Percentiles rank a stretch among this genome's conserved stretches.
Evolutionary conservation across 176 grass and related monocot genomes (phyloP).

Genomic region (Neostapfia colusana): DNA sequence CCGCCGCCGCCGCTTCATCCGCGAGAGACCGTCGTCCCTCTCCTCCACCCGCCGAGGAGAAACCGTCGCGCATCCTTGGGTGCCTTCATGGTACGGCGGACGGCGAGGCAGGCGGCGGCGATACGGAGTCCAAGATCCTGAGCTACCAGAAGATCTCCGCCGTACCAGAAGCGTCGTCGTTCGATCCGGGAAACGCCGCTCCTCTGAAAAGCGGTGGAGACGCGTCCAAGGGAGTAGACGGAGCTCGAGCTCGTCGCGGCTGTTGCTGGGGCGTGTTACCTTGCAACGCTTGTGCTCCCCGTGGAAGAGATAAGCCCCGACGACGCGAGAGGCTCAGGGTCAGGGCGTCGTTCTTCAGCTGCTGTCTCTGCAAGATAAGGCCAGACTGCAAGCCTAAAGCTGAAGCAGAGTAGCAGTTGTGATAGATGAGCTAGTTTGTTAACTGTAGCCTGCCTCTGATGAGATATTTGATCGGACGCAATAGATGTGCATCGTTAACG

Average conservation of each 20-base stretch:
- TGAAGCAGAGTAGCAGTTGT: constrained; percentile 32
- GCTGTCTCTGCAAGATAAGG: constrained; percentile 50
- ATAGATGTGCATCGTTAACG: constrained; percentile 30
- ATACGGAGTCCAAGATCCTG: constrained; percentile 34
- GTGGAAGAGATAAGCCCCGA: constrained; percentile 22
- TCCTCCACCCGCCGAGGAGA: too few species aligned
- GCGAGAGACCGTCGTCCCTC: too few species aligned
- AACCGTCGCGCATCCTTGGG: constrained; percentile 29
- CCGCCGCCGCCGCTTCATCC: too few species aligned
- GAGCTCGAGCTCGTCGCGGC: background rate
- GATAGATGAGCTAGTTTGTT: constrained; percentile 1
- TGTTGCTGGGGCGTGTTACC: constrained; percentile 30
- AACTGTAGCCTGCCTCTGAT: constrained; percentile 27
- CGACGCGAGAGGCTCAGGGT: background rate
- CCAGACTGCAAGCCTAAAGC: constrained; percentile 44
- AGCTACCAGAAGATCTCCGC: constrained; percentile 56
- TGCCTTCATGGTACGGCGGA: constrained; percentile 38
- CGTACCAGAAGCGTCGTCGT: constrained; percentile 34
- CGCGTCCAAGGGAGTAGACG: constrained; percentile 2
- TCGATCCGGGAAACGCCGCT: constrained; percentile 18
- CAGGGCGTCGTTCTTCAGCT: constrained; percentile 34
- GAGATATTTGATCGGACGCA: constrained; percentile 8
- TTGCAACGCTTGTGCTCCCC: background rate
- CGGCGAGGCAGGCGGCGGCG: background rate
- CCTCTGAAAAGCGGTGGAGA: constrained; percentile 8